Evolutionary conservation across 2,329 filamentous ascomycete genomes (phyloP).

Genomic region (Neofusicoccum umdonicola): DNA sequence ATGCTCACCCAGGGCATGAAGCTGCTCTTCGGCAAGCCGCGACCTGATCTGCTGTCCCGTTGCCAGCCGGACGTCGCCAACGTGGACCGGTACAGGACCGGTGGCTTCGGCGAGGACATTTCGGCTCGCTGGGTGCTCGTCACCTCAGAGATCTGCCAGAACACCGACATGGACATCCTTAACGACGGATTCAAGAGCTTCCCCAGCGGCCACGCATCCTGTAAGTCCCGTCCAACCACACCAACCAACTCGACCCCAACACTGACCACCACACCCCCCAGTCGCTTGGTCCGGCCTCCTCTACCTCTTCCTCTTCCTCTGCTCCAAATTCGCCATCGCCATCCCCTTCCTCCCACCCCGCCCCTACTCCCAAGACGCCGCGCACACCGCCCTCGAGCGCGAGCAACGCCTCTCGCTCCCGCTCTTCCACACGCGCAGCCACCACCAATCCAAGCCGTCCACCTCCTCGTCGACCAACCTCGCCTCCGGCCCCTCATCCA

Average conservation of each 20-base stretch:
- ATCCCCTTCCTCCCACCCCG: conserved; percentile 65
- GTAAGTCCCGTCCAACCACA: conserved; percentile 37
- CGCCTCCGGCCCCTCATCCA: conserved; percentile 7
- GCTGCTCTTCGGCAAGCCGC: conserved; percentile 64
- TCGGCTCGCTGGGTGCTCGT: conserved; percentile 66
- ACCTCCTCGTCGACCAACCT: conserved; percentile 21
- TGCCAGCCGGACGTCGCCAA: conserved; percentile 73
- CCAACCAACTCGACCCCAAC: background rate
- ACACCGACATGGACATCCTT: conserved; percentile 59
- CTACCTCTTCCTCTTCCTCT: conserved; percentile 84
- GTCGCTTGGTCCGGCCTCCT: conserved; percentile 75
- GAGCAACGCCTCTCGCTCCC: conserved; percentile 21
- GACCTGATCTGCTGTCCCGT: conserved; percentile 64
- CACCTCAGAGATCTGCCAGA: conserved; percentile 71
- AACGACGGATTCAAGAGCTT: conserved; percentile 85
- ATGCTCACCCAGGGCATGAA: conserved; percentile 86
- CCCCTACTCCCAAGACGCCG: conserved; percentile 48
- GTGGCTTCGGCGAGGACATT: conserved; percentile 55
- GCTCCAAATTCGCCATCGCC: conserved; percentile 74
- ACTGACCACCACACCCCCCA: conserved; percentile 23
- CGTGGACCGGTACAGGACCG: conserved; percentile 56
- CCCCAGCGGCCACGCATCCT: conserved; percentile 73
- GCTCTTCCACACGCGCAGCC: conserved; percentile 27
- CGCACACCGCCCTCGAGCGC: conserved; percentile 38
- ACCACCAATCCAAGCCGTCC: conserved; percentile 21